phyloP scores from a whole-genome alignment of 2,329 filamentous ascomycete species.

The Orbilia blumenaviensis region DNA sequence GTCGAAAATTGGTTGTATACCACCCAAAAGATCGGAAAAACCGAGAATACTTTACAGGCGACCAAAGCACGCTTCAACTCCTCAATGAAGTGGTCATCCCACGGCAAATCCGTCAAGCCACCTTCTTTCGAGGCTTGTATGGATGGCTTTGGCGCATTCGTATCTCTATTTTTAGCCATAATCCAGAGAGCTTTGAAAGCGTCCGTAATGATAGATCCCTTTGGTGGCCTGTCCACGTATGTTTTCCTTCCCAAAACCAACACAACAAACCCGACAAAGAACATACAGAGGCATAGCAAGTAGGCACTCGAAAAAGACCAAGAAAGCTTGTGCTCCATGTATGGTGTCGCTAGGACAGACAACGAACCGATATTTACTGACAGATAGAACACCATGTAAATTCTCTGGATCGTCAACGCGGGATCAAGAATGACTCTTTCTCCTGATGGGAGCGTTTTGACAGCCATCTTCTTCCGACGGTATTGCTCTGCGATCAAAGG shows the following conservation, averaged over 20 bases:
- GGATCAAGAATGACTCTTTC: slow-evolving; percentile 74
- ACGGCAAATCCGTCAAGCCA: slow-evolving; percentile 63
- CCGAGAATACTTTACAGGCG: slow-evolving; percentile 77
- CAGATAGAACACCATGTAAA: slow-evolving; percentile 79
- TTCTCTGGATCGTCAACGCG: slow-evolving; percentile 71
- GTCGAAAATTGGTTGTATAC: slow-evolving; percentile 74
- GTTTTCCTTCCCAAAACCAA: slow-evolving; percentile 65
- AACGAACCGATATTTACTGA: slow-evolving; percentile 79
- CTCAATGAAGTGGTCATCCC: slow-evolving; percentile 76
- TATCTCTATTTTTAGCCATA: slow-evolving; percentile 62
- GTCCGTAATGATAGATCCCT: slow-evolving; percentile 72
- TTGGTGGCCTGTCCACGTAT: slow-evolving; percentile 67
- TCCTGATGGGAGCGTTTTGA: slow-evolving; percentile 65
- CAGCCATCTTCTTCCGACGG: slow-evolving; percentile 67
- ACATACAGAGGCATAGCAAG: slow-evolving; percentile 70
- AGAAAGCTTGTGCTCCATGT: slow-evolving; percentile 73
- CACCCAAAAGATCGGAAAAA: slow-evolving; percentile 74
- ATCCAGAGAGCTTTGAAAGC: slow-evolving; percentile 71
- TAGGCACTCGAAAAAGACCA: slow-evolving; percentile 67
- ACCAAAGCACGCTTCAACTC: slow-evolving; percentile 73
- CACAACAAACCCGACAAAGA: slow-evolving; percentile 69
- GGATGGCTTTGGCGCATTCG: slow-evolving; percentile 73
- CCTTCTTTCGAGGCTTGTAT: slow-evolving; percentile 68
- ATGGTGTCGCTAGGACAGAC: slow-evolving; percentile 72
- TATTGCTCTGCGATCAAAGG: slow-evolving; percentile 74